Percentiles rank a stretch among this genome's conserved stretches.
Conservation (phyloP, 352 stramenopile species). For the Phytophthora pluvialis region DNA sequence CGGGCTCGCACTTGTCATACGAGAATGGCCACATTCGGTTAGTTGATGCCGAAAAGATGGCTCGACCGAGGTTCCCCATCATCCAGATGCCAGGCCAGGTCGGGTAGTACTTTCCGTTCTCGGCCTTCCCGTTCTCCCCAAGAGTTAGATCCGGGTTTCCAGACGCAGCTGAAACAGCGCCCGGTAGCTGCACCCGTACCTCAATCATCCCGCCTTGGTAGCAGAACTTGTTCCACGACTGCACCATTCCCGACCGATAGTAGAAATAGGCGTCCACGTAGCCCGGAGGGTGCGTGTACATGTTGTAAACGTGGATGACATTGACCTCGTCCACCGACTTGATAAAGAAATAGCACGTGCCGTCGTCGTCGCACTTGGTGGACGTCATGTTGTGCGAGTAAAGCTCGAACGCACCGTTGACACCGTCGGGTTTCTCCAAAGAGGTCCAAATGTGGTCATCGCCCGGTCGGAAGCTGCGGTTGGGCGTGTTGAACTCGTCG, state of each 20-base stretch:
- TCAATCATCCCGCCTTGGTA: slow-evolving; percentile 94
- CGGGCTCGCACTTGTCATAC: slow-evolving; percentile 87
- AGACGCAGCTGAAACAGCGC: slow-evolving; percentile 55
- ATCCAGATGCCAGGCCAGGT: slow-evolving; percentile 94
- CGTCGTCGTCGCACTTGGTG: slow-evolving; percentile 49
- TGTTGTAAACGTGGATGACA: slow-evolving; percentile 56
- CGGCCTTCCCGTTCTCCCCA: slow-evolving; percentile 38
- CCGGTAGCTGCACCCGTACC: slow-evolving; percentile 87
- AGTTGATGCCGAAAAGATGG: slow-evolving; percentile 91
- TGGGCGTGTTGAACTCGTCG: slow-evolving; percentile 93
- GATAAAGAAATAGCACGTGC: slow-evolving; percentile 54
- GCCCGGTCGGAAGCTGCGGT: slow-evolving; percentile 89
- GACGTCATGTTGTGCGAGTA: slow-evolving; percentile 88
- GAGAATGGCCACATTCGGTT: slow-evolving; percentile 95
- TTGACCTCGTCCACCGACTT: slow-evolving; percentile 45
- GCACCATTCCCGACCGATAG: slow-evolving; percentile 84
- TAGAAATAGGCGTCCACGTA: slow-evolving; percentile 52
- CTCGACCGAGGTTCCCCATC: slow-evolving; percentile 92
- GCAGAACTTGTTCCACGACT: slow-evolving; percentile 96
- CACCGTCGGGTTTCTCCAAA: slow-evolving; percentile 93
- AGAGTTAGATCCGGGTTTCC: slow-evolving; percentile 50
- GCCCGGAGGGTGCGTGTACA: slow-evolving; percentile 51
- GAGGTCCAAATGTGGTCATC: slow-evolving; percentile 94
- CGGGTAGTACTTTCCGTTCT: slow-evolving; percentile 64
- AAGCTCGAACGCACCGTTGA: slow-evolving; percentile 88